These are phyloP conservation scores for Rutstroemia sp. DNA, from an alignment of 2,329 filamentous ascomycete genomes.

Conservation along the genomic window DNA sequence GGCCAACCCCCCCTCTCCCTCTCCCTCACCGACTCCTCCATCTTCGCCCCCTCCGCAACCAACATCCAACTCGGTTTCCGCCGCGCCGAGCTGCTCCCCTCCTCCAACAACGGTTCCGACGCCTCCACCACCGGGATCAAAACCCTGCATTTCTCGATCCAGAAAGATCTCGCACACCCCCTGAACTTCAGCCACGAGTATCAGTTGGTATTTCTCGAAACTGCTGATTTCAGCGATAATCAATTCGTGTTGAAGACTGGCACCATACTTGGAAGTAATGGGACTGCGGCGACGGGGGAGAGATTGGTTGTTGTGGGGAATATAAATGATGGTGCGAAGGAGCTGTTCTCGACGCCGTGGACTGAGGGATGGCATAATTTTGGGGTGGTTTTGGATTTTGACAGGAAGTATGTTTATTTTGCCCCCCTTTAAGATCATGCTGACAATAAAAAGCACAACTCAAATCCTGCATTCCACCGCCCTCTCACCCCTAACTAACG, in stretches of 20 bases:
- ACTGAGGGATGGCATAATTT: slow-evolving; percentile 56
- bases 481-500: slow-evolving; percentile 36
- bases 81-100: slow-evolving; percentile 47
- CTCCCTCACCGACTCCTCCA: slow-evolving; percentile 40
- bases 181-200: slow-evolving; percentile 47
- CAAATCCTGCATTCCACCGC: slow-evolving; percentile 50
- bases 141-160: slow-evolving; percentile 54
- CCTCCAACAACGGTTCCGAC: slow-evolving; percentile 40
- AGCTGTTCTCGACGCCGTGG: slow-evolving; percentile 43
- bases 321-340: slow-evolving; percentile 41
- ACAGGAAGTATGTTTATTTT: slow-evolving; percentile 38
- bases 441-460: slow-evolving; percentile 36
- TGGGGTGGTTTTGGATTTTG: slow-evolving; percentile 50
- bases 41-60: slow-evolving; percentile 44
- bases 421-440: too few relatives aligned
- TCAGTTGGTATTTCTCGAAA: slow-evolving; percentile 32
- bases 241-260: slow-evolving; percentile 50
- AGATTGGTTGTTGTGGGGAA: slow-evolving; percentile 3
- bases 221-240: slow-evolving; percentile 40
- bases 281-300: neutral
- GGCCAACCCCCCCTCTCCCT: slow-evolving; percentile 12
- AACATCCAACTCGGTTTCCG: slow-evolving; percentile 52
- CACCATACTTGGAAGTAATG: slow-evolving; percentile 36
- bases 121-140: slow-evolving; percentile 46
- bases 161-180: slow-evolving; percentile 41